phyloP scores from a whole-genome alignment of 305 asterid genomes.

The Salvia sclarea region DNA sequence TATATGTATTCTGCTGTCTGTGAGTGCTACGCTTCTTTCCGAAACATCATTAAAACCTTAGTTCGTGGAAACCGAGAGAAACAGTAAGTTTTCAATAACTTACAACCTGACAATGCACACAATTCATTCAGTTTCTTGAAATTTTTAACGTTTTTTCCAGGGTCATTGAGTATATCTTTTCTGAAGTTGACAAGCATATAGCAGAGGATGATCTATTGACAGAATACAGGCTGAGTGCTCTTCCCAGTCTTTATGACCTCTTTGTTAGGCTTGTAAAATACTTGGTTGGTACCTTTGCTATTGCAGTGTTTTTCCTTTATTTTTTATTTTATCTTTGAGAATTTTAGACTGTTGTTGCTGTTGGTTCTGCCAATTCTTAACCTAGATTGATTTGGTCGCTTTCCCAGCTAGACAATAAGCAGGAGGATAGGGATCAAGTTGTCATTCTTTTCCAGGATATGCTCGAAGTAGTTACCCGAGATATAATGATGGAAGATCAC shows the following conservation, averaged over 20 bases:
- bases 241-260: constrained; percentile 85
- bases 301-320: constrained; percentile 13
- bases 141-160: constrained; percentile 46
- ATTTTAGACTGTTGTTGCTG: constrained; percentile 19
- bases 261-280: constrained; percentile 88
- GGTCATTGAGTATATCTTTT: constrained; percentile 76
- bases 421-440: constrained; percentile 92
- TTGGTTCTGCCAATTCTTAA: constrained; percentile 16
- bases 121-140: constrained; percentile 13
- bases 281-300: constrained; percentile 61
- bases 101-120: background rate
- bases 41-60: constrained; percentile 71
- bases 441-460: constrained; percentile 94
- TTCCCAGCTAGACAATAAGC: constrained; percentile 80
- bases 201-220: constrained; percentile 53
- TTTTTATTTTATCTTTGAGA: background rate
- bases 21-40: constrained; percentile 94
- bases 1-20: constrained; percentile 96
- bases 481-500: constrained; percentile 94
- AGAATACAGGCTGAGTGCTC: constrained; percentile 80
- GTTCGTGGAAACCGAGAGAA: constrained; percentile 76
- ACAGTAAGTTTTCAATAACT: constrained; percentile 67
- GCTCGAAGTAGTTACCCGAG: constrained; percentile 90
- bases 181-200: constrained; percentile 84
- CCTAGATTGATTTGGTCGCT: constrained; percentile 22